Base-by-base conservation (phyloP, 2,329 filamentous ascomycete species). In the Fusarium sublunatum region DNA sequence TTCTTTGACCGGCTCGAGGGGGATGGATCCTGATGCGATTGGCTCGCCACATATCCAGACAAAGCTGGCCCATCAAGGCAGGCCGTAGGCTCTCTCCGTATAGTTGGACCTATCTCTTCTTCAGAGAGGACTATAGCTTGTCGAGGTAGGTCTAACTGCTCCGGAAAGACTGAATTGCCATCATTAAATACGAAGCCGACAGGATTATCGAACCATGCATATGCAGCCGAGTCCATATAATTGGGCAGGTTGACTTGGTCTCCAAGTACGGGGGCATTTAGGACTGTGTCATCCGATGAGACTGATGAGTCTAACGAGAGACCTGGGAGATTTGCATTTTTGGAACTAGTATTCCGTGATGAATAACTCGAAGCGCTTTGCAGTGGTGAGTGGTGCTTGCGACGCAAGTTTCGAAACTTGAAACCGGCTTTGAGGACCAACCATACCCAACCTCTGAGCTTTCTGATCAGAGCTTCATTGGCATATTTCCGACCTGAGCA, bases 111-210 rank as follows among this genome's bases (percentile, higher is more conserved):
- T 4, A 42, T 32, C 43, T 54, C 36, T 25, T 60, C 57, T 26
- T 60, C 55, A 39, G 34, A 41, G 13, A 59, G 26, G 35, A 53
- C 35, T 6, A 54, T 59, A n/a, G 42, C 40, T n/a, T 32, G 35
- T 22, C 54, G 48, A 24, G 40, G 19, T 11, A 29, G 19, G 12
- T 35, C 19, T 25, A 29, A 19, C 11, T 38, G 25, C 3, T 10
- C 22, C 3, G 26, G 9, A 5, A 41, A 38, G 13, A 28, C 32
- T 19, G 35, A 10, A 7, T 26, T 36, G 24, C 28, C 39, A 24
- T 43, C 44, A 31, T 12, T 13, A 13, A 44, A 6, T 40, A 56
- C 44, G 19, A 19, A 19, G 10, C 58, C 56, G 13, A 56, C 15
- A 26, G 39, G 2, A 5, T 39, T 41, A 1, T 19, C 54, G 22